phyloP scores from a whole-genome alignment of 129 eudicot species.

The Flaveria robusta region DNA sequence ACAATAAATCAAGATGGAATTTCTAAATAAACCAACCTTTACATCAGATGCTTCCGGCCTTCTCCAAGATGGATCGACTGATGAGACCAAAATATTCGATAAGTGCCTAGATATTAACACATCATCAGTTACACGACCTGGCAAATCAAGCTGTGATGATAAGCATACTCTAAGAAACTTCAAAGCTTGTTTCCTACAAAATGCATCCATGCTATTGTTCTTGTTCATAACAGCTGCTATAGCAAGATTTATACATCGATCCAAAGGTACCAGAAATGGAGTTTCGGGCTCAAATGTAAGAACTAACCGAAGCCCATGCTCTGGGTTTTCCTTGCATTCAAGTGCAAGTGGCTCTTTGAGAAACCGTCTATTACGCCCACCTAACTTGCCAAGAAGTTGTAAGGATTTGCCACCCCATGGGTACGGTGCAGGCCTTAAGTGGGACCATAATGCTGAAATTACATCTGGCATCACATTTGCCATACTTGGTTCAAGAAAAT shows the following conservation, averaged over 20 bases:
- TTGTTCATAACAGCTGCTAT: constrained; percentile 89
- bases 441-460: constrained; percentile 93
- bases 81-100: constrained; percentile 63
- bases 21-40: constrained; percentile 54
- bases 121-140: constrained; percentile 70
- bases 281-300: constrained; percentile 99
- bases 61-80: constrained; percentile 81
- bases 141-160: constrained; percentile 90
- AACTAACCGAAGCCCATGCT: constrained; percentile 95
- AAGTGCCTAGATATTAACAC: constrained; percentile 60
- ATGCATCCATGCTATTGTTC: constrained; percentile 64
- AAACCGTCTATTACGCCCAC: constrained; percentile 96
- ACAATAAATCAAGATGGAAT: neutral
- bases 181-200: constrained; percentile 91
- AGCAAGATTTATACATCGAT: constrained; percentile 96
- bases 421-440: constrained; percentile 91
- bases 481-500: constrained; percentile 98
- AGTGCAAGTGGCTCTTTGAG: constrained; percentile 96
- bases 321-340: constrained; percentile 97
- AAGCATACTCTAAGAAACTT: constrained; percentile 88
- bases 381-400: constrained; percentile 94
- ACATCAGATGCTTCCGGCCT: constrained; percentile 78
- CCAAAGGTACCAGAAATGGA: constrained; percentile 95
- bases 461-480: constrained; percentile 98
- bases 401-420: constrained; percentile 94